A percentile compares a stretch with the other conserved stretches of the same genome.
Evolutionary conservation across 108 stramenopile genomes (phyloP).

Genomic region (Phaeodactylum tricornutum): DNA sequence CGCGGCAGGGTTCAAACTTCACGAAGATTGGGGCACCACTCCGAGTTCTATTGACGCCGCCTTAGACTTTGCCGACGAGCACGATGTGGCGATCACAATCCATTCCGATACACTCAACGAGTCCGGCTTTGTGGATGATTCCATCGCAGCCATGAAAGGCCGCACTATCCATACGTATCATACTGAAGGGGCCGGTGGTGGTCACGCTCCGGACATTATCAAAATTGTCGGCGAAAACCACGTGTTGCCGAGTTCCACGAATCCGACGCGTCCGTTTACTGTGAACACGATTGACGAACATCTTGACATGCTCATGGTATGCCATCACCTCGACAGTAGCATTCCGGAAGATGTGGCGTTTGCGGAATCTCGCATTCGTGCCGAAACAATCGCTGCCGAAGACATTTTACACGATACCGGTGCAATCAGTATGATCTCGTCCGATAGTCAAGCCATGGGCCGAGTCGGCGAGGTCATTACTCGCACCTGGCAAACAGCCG

Average conservation of each 20-base stretch:
- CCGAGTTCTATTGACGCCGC: slow-evolving; percentile 91
- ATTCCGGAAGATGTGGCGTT: slow-evolving; percentile 96
- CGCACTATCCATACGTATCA: slow-evolving; percentile 94
- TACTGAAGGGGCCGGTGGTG: slow-evolving; percentile 87
- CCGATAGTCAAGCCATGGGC: slow-evolving; percentile 95
- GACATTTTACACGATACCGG: slow-evolving; percentile 97
- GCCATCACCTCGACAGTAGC: slow-evolving; percentile 82
- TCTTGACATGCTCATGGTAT: slow-evolving; percentile 98
- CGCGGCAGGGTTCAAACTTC: slow-evolving; percentile 93
- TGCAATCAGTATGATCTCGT: slow-evolving; percentile 90
- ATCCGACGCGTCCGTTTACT: slow-evolving; percentile 95
- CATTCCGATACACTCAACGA: slow-evolving; percentile 99
- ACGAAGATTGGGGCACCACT: slow-evolving; percentile 99
- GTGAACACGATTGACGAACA: slow-evolving; percentile 97
- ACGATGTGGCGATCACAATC: slow-evolving; percentile 93
- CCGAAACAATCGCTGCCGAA: slow-evolving; percentile 97
- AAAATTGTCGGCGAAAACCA: slow-evolving; percentile 84
- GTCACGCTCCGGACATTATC: slow-evolving; percentile 98
- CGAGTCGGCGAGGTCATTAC: slow-evolving; percentile 96
- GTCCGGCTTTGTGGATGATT: slow-evolving; percentile 85
- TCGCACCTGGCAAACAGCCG: slow-evolving; percentile 96
- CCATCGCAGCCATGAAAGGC: slow-evolving; percentile 90
- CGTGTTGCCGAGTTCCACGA: slow-evolving; percentile 93
- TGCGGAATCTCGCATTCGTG: slow-evolving; percentile 93
- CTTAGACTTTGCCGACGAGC: slow-evolving; percentile 79